Percentiles rank a stretch among this genome's conserved stretches.
Evolutionary conservation across 495 filamentous ascomycete genomes (phyloP).

Genomic region (Lentithecium fluviatile): DNA sequence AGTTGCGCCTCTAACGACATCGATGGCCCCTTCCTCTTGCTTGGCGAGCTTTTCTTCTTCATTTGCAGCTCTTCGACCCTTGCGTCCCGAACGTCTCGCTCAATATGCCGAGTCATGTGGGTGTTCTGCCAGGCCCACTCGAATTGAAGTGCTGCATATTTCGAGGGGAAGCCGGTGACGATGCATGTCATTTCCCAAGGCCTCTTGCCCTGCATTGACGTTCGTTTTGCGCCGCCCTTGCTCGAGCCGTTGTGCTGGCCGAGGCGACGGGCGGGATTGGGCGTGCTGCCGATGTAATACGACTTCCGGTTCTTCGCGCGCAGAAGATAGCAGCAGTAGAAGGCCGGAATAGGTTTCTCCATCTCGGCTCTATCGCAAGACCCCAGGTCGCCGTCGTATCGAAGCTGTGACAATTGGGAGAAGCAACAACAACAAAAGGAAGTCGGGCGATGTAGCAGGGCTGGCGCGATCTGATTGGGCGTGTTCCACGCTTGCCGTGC

Average conservation of each 20-base stretch:
- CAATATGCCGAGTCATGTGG: slow-evolving; percentile 70
- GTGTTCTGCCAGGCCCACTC: slow-evolving; percentile 96
- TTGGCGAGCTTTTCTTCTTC: slow-evolving; percentile 38
- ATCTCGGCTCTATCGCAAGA: not conserved
- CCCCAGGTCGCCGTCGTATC: not conserved
- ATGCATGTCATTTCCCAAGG: slow-evolving; percentile 94
- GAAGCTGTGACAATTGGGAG: not conserved
- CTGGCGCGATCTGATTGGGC: slow-evolving; percentile 2
- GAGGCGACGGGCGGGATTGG: slow-evolving; percentile 76
- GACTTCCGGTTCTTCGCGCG: slow-evolving; percentile 66
- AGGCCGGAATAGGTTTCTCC: slow-evolving; percentile 57
- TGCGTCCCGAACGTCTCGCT: slow-evolving; percentile 38
- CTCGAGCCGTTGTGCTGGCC: slow-evolving; percentile 83
- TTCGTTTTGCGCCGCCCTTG: slow-evolving; percentile 77
- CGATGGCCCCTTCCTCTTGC: slow-evolving; percentile 48
- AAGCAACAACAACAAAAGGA: slow-evolving; percentile 11
- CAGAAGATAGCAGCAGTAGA: slow-evolving; percentile 83
- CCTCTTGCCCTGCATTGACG: slow-evolving; percentile 56
- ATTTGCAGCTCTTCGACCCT: slow-evolving; percentile 27
- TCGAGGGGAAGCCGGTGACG: slow-evolving; percentile 84
- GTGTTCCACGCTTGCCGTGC: not conserved
- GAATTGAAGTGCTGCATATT: slow-evolving; percentile 86
- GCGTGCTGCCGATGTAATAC: slow-evolving; percentile 88
- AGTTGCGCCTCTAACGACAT: slow-evolving; percentile 62
- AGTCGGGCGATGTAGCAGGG: not conserved